phyloP scores from a whole-genome alignment of 2,329 filamentous ascomycete genomes.

The Aspergillus ochraceoroseus region DNA sequence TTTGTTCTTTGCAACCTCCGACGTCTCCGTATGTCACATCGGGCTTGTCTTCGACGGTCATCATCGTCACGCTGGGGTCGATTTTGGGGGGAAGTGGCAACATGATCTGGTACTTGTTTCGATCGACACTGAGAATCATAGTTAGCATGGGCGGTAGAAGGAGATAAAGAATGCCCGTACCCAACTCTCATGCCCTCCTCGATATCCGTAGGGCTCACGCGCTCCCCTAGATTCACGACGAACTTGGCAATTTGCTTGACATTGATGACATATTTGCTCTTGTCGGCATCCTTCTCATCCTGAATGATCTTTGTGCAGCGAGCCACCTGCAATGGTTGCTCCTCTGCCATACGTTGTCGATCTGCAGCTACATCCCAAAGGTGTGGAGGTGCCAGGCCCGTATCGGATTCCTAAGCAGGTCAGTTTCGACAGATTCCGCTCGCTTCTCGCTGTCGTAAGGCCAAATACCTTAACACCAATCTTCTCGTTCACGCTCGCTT shows the following conservation, averaged over 20 bases:
- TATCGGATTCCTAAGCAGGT: conserved; percentile 78
- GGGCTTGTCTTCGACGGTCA: conserved; percentile 99
- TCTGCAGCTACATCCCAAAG: conserved; percentile 98
- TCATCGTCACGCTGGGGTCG: conserved; percentile 98
- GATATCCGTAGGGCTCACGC: conserved; percentile 96
- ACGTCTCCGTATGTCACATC: conserved; percentile 99
- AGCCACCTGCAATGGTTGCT: conserved; percentile 95
- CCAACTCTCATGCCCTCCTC: conserved; percentile 99
- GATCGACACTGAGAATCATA: conserved; percentile 65
- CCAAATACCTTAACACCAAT: conserved; percentile 59
- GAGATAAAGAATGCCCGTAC: conserved; percentile 37
- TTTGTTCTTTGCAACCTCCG: conserved; percentile 98
- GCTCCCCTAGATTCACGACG: conserved; percentile 93
- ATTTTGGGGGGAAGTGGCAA: conserved; percentile 95
- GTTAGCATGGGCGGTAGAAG: not conserved
- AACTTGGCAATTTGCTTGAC: conserved; percentile 99
- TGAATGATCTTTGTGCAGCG: conserved; percentile 99
- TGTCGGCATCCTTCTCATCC: conserved; percentile 90
- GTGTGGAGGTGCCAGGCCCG: conserved; percentile 93
- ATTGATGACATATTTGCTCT: conserved; percentile 99
- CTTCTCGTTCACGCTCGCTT: conserved; percentile 97
- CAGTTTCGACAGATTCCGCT: conserved; percentile 23
- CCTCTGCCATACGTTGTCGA: conserved; percentile 95
- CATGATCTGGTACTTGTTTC: conserved; percentile 99
- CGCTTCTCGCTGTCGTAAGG: not conserved